Base-by-base conservation (phyloP, 768 basidiomycete genomes). In the Sporobolomyces roseus region DNA sequence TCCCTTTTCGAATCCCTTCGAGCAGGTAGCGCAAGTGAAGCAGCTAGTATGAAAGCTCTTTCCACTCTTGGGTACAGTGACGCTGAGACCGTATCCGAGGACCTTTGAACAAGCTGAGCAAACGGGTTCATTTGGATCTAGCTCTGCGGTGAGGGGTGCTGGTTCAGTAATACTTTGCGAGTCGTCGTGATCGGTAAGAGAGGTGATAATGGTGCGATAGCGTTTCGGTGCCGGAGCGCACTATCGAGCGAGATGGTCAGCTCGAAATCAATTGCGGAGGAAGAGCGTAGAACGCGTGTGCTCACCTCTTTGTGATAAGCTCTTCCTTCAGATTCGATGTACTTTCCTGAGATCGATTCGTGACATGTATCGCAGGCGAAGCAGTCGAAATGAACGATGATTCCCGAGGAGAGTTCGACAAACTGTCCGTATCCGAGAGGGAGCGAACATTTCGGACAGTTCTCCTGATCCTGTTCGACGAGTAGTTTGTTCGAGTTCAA, bases 361-460 rank as follows among this genome's bases (percentile, higher is more conserved):
- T 21, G 60, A 29, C 71, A 72, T 12, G 66, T 60, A 17, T 38
- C 50, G 36, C 71, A 72, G 4, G 16, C 8, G 35, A 72, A 72
- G 61, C 71, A 72, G 1, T 35, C 71, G 13, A 30, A 17, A 25
- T 72, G 71, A 17, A 68, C 27, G 12, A 62, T 17, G 30, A 25
- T 30, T 0, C 66, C 63, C n/a, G 60, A 59, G 48, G 33, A 8
- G 21, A 68, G 38, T 45, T 68, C 48, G 50, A 68, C 55, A 10
- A 68, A 63, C 19, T 65, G 55, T n/a, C 66, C 71, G 55, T 68
- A 68, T 0, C 71, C 66, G 48, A 72, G 63, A 6, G 30, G 21
- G n/a, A 5, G 36, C 0, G 13, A 16, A 32, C 71, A 72, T 23
- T 30, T 45, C 16, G 43, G 49, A 36, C 71, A 72, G 8, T 21